Conservation (phyloP, 352 stramenopile species). For the Phytophthora sp. region DNA sequence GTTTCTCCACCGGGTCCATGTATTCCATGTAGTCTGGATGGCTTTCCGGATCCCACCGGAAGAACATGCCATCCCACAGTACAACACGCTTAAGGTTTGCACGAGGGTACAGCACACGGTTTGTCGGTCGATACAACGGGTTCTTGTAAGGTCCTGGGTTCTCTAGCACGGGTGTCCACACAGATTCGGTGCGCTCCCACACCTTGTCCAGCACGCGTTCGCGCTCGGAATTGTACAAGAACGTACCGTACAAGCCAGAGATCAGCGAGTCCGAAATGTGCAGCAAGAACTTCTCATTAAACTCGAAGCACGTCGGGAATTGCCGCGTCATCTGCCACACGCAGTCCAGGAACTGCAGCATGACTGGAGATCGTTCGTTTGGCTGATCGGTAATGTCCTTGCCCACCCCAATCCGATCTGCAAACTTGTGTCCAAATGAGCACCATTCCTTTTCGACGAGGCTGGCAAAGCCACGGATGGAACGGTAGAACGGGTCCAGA, state of each 20-base stretch:
- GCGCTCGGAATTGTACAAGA: slow-evolving; percentile 87
- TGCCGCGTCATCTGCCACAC: slow-evolving; percentile 90
- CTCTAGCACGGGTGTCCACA: slow-evolving; percentile 84
- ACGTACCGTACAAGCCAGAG: slow-evolving; percentile 82
- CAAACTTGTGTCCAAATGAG: slow-evolving; percentile 92
- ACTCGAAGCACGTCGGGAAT: slow-evolving; percentile 90
- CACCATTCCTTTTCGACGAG: slow-evolving; percentile 90
- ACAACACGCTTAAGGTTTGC: slow-evolving; percentile 90
- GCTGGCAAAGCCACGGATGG: slow-evolving; percentile 82
- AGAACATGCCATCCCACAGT: slow-evolving; percentile 88
- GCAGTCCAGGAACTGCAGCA: slow-evolving; percentile 88
- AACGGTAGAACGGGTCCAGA: slow-evolving; percentile 87
- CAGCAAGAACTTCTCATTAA: slow-evolving; percentile 88
- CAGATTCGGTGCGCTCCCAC: slow-evolving; percentile 85
- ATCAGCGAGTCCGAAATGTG: slow-evolving; percentile 83
- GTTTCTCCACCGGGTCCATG: slow-evolving; percentile 65
- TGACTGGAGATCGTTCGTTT: slow-evolving; percentile 85
- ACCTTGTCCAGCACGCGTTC: slow-evolving; percentile 85
- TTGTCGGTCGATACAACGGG: slow-evolving; percentile 75
- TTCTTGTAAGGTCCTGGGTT: slow-evolving; percentile 73
- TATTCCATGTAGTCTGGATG: slow-evolving; percentile 89
- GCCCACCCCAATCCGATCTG: slow-evolving; percentile 80
- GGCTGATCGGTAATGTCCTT: slow-evolving; percentile 82
- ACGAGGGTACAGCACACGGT: slow-evolving; percentile 82
- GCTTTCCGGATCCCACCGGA: slow-evolving; percentile 85